A percentile compares a stretch with the other conserved stretches of the same genome.
These are phyloP conservation scores for Cadophora malorum DNA, from an alignment of 2,329 filamentous ascomycete species.

Conservation along the genomic window DNA sequence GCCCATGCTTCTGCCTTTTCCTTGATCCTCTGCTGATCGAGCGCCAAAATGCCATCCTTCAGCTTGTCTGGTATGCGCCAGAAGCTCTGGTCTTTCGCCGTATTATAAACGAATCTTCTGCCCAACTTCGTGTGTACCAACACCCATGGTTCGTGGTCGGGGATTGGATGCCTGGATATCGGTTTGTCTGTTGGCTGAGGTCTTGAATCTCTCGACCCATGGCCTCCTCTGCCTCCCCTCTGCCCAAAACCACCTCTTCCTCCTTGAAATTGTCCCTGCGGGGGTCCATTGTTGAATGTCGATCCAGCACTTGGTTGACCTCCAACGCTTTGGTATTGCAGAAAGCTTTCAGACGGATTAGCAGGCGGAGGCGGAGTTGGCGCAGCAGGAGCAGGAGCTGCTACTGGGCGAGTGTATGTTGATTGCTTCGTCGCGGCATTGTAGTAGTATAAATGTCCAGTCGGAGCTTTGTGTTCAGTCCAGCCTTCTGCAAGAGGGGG, in stretches of 20 bases:
- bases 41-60: conserved; percentile 74
- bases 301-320: conserved; percentile 47
- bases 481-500: conserved; percentile 76
- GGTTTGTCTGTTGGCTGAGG: conserved; percentile 80
- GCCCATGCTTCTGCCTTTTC: conserved; percentile 54
- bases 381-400: conserved; percentile 27
- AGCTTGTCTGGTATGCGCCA: conserved; percentile 94
- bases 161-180: conserved; percentile 78
- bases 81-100: conserved; percentile 83
- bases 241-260: conserved; percentile 50
- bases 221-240: conserved; percentile 58
- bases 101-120: conserved; percentile 89
- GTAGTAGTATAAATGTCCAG: conserved; percentile 86
- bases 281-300: conserved; percentile 41
- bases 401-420: conserved; percentile 77
- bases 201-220: conserved; percentile 52
- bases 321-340: conserved; percentile 51
- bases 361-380: conserved; percentile 39
- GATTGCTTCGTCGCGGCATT: conserved; percentile 82
- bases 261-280: conserved; percentile 38
- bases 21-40: conserved; percentile 75
- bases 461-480: conserved; percentile 92
- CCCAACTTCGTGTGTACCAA: conserved; percentile 92
- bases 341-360: conserved; percentile 49
- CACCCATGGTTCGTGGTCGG: conserved; percentile 84